These are phyloP conservation scores for Globisporangium mamillatum DNA, from an alignment of 352 stramenopile genomes.

Conservation along the genomic window DNA sequence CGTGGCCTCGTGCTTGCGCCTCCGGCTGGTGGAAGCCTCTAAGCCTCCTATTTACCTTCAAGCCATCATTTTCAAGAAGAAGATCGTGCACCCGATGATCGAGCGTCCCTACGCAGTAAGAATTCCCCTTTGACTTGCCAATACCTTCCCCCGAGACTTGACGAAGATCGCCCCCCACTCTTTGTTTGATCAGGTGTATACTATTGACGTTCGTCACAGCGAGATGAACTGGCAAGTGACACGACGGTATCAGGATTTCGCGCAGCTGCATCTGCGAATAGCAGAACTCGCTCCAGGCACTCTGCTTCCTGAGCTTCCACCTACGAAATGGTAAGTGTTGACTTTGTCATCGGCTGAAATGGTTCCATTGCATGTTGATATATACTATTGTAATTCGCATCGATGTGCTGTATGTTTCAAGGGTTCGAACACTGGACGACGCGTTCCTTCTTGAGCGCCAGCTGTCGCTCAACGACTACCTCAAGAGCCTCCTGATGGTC, in stretches of 20 bases:
- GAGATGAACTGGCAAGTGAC: conserved; percentile 43
- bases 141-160: neutral
- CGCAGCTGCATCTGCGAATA: conserved; percentile 30
- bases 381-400: neutral
- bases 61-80: conserved; percentile 27
- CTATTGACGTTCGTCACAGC: conserved; percentile 34
- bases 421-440: conserved; percentile 33
- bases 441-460: conserved; percentile 38
- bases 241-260: conserved; percentile 48
- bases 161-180: neutral
- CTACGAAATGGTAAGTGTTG: conserved; percentile 31
- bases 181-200: conserved; percentile 33
- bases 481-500: conserved; percentile 45
- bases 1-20: neutral
- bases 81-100: conserved; percentile 36
- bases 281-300: conserved; percentile 2
- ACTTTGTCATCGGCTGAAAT: neutral
- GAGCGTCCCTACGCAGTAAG: conserved; percentile 39
- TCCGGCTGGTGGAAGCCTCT: neutral
- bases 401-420: conserved; percentile 5
- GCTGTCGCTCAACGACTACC: conserved; percentile 41
- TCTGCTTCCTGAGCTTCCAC: conserved; percentile 32
- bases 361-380: too few species aligned
- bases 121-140: neutral
- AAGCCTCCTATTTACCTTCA: conserved; percentile 13